These are phyloP conservation scores for Cronartium ribicola DNA, from an alignment of 1,284 basidiomycete species.

Conservation along the genomic window DNA sequence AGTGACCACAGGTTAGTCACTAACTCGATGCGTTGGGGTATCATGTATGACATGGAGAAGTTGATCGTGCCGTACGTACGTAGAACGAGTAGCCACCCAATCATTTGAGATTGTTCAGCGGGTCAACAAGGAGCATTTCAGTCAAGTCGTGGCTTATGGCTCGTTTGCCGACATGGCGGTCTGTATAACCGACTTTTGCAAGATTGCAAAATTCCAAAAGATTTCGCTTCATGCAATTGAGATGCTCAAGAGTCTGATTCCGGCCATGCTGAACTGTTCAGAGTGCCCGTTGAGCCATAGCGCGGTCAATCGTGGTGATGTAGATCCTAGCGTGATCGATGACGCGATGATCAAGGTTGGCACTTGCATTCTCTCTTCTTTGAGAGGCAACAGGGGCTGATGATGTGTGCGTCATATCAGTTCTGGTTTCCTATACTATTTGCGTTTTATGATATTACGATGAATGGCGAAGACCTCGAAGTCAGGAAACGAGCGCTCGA, in stretches of 20 bases:
- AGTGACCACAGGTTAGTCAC: conserved; percentile 72
- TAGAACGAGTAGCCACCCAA: conserved; percentile 84
- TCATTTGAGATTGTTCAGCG: conserved; percentile 95
- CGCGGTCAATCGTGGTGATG: conserved; percentile 45
- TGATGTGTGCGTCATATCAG: conserved; percentile 37
- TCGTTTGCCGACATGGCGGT: conserved; percentile 93
- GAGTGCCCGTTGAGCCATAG: conserved; percentile 64
- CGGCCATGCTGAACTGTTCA: conserved; percentile 78
- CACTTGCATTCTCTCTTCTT: neutral
- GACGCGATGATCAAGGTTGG: conserved; percentile 72
- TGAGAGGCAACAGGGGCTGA: neutral
- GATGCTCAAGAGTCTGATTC: conserved; percentile 87
- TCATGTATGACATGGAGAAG: too few relatives aligned
- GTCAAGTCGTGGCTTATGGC: conserved; percentile 82
- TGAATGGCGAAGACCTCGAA: conserved; percentile 99
- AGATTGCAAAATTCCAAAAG: conserved; percentile 97
- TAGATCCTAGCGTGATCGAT: conserved; percentile 56
- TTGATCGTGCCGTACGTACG: neutral
- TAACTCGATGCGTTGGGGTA: too few relatives aligned
- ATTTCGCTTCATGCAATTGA: conserved; percentile 93
- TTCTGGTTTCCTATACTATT: conserved; percentile 98
- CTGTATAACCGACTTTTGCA: conserved; percentile 98
- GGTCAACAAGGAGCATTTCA: conserved; percentile 84
- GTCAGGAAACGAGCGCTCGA: conserved; percentile 93
- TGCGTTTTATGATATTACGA: conserved; percentile 97